phyloP scores from a whole-genome alignment of 2,329 filamentous ascomycete genomes.

The Phoma sp. region DNA sequence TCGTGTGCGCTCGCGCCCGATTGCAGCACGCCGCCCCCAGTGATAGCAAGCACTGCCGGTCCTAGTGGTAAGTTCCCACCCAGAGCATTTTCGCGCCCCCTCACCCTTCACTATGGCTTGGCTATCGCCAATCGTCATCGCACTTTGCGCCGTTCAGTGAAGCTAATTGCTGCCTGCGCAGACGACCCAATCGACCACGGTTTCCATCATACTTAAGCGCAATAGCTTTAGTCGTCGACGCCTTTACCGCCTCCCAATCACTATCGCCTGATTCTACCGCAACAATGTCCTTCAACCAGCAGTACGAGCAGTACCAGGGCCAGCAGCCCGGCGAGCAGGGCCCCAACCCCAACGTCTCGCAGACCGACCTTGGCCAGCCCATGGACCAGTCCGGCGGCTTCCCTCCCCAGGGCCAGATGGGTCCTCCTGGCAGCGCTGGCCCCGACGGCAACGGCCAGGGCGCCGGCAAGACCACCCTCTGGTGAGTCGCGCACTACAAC shows the following conservation, averaged over 20 bases:
- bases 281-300: slow-evolving; percentile 70
- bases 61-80: slow-evolving; percentile 39
- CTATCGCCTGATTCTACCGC: slow-evolving; percentile 25
- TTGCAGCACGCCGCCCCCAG: slow-evolving; percentile 21
- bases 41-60: slow-evolving; percentile 22
- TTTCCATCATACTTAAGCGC: slow-evolving; percentile 40
- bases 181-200: slow-evolving; percentile 31
- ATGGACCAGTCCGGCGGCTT: slow-evolving; percentile 62
- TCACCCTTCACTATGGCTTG: slow-evolving; percentile 5
- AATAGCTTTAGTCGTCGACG: slow-evolving; percentile 30
- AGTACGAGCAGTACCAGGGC: slow-evolving; percentile 68
- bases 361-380: slow-evolving; percentile 62
- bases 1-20: slow-evolving; percentile 23
- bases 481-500: slow-evolving; percentile 46
- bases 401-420: slow-evolving; percentile 56
- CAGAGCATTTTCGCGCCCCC: slow-evolving; percentile 12
- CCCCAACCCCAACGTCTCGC: slow-evolving; percentile 54
- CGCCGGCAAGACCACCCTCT: slow-evolving; percentile 59
- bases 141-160: slow-evolving; percentile 27
- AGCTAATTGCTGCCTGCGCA: slow-evolving; percentile 35
- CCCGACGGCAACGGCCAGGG: slow-evolving; percentile 48
- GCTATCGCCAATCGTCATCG: not conserved
- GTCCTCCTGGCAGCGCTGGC: slow-evolving; percentile 47
- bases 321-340: slow-evolving; percentile 58
- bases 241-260: slow-evolving; percentile 20